Base-by-base conservation (phyloP, 495 filamentous ascomycete species). In the Lasiosphaeria miniovina region DNA sequence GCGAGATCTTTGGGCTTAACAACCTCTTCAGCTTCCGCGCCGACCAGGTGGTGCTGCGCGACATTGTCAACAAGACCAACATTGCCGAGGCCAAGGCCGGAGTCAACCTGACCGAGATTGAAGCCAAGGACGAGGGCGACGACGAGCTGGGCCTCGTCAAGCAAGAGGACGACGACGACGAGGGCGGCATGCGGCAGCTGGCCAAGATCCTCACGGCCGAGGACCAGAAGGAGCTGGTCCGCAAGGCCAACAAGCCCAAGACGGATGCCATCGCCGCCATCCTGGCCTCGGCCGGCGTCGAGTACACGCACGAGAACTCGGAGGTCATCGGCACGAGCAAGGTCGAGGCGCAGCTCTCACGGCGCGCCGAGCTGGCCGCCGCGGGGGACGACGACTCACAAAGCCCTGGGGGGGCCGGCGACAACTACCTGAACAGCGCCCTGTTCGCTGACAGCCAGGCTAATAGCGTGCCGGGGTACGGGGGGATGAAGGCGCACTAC, bases 21-120 rank as follows among this genome's bases (percentile, higher is more conserved):
- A 98, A 98, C 65, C 79, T 98, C n/a, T 89, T 98, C 66, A 80
- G 83, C 0, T 97, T 90, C 57, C 85, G 92, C 61, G 84, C 83
- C 50, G 85, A 96, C 59, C 88, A 90, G 54, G 80, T 90, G 33
- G 82, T 97, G 11, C 80, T 98, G 9, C 81, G 90, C 31, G 90
- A 97, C 49, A 96, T 98, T 61, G 89, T 98, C 60, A 96, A 98
- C 75, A 96, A 96, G 69, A 98, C 94, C 54, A 98, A 98, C 69
- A 84, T 98, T 48, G 94, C 94, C 4, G 94, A 98, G 76, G 90
- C 89, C 52, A 88, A 86, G 64, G 91, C 88, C 3, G 95, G 91
- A 2, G 90, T 98, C 9, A 80, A 85, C 36, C 85, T 97, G 49
- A 78, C 86, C 54, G 89, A 88, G 8, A 73, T 90, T 15, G 81